Conservation (phyloP, 176 grass and related monocot species). For the Musa itinerans region DNA sequence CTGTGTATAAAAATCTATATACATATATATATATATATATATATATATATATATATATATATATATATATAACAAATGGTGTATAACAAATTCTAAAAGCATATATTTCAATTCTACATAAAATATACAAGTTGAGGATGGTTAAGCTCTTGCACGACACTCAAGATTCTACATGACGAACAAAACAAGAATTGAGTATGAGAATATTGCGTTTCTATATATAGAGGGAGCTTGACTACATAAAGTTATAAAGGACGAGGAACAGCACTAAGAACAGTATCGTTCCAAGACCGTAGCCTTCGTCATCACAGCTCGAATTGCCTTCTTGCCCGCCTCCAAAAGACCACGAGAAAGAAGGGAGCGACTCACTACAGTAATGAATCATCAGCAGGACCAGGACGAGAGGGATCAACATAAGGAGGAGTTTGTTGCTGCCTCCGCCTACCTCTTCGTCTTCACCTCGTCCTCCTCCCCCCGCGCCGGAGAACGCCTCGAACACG, state of each 20-base stretch:
- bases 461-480: neutral
- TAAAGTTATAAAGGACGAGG: neutral
- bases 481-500: neutral
- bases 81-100: too few species aligned
- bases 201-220: too few species aligned
- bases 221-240: too few species aligned
- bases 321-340: neutral
- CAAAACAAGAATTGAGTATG: too few species aligned
- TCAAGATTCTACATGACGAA: too few species aligned
- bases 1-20: too few species aligned
- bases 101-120: too few species aligned
- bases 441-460: neutral
- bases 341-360: neutral
- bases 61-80: too few species aligned
- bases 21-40: too few species aligned
- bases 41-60: too few species aligned
- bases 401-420: neutral
- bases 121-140: too few species aligned
- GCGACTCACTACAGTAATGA: neutral
- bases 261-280: neutral
- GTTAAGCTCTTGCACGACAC: too few species aligned
- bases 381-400: neutral
- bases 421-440: neutral
- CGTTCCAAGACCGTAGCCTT: neutral
- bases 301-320: neutral